A percentile compares a stretch with the other conserved stretches of the same genome.
Conservation (phyloP, 106 monocot genomes). For the Gastrodia elata region DNA sequence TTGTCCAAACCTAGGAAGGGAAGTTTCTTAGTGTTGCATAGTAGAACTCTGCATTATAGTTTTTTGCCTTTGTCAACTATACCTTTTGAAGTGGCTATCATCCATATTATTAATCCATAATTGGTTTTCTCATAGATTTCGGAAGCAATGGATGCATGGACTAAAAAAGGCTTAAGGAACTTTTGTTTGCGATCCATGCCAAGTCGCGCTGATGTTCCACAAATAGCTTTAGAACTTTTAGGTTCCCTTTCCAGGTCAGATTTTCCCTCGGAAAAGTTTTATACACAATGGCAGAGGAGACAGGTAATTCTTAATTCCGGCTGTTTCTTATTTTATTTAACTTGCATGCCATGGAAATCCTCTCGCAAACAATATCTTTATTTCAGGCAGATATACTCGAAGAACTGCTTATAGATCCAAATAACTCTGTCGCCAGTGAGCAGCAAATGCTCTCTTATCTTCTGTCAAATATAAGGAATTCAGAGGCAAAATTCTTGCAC, state of each 20-base stretch:
- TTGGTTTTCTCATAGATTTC: slow-evolving; percentile 43
- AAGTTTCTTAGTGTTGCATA: background rate
- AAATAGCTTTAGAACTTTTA: slow-evolving; percentile 55
- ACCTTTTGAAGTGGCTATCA: too few species aligned
- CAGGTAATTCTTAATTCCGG: slow-evolving; percentile 34
- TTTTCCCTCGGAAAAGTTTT: slow-evolving; percentile 46
- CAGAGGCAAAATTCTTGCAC: slow-evolving; percentile 21
- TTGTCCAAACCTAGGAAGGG: background rate
- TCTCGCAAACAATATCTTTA: background rate
- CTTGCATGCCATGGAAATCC: background rate
- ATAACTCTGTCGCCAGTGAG: slow-evolving; percentile 18
- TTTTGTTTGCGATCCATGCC: slow-evolving; percentile 17
- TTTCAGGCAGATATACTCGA: slow-evolving; percentile 62
- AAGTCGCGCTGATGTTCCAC: slow-evolving; percentile 35
- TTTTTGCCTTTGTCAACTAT: background rate
- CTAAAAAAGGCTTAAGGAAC: slow-evolving; percentile 39
- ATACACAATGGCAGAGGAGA: slow-evolving; percentile 47
- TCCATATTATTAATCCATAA: background rate
- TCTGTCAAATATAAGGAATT: slow-evolving; percentile 38
- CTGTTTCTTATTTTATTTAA: background rate
- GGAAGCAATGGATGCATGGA: slow-evolving; percentile 50
- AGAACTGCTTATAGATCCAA: slow-evolving; percentile 38
- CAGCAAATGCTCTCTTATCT: slow-evolving; percentile 18
- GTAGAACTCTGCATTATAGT: background rate
- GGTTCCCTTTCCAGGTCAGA: slow-evolving; percentile 29